phyloP scores from a whole-genome alignment of 208 protist genomes.

The Acanthamoeba lenticulata region DNA sequence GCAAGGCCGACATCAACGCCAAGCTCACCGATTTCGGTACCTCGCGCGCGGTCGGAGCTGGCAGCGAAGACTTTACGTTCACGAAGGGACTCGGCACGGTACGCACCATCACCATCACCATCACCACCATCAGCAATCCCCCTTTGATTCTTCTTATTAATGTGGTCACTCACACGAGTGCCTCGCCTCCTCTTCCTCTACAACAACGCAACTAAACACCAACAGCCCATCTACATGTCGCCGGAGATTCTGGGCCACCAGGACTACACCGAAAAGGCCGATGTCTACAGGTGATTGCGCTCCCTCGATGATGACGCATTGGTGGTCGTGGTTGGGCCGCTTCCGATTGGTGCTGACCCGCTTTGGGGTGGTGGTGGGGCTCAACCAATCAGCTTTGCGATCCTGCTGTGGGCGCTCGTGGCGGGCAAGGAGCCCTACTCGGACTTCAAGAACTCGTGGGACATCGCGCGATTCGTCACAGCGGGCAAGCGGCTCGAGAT shows the following conservation, averaged over 20 bases:
- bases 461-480: conserved; percentile 29
- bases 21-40: conserved; percentile 61
- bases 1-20: conserved; percentile 63
- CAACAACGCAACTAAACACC: background rate
- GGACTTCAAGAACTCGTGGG: conserved; percentile 42
- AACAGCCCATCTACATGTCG: conserved; percentile 75
- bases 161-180: background rate
- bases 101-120: too few species aligned
- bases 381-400: too few species aligned
- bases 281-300: conserved; percentile 78
- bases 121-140: too few species aligned
- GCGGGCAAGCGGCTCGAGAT: conserved; percentile 54
- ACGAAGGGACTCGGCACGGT: conserved; percentile 56
- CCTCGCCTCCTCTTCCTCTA: background rate
- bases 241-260: conserved; percentile 78
- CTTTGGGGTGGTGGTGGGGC: background rate
- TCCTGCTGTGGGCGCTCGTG: conserved; percentile 34
- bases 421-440: conserved; percentile 26
- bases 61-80: background rate
- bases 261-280: conserved; percentile 80
- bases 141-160: background rate
- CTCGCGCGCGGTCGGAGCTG: conserved; percentile 1
- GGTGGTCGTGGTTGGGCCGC: too few species aligned
- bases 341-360: background rate
- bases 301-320: too few species aligned